Evolutionary conservation across 805 yeast genomes (phyloP), one percentile per base, ranked within the genome.

Genomic region (Yarrowia porcina): DNA sequence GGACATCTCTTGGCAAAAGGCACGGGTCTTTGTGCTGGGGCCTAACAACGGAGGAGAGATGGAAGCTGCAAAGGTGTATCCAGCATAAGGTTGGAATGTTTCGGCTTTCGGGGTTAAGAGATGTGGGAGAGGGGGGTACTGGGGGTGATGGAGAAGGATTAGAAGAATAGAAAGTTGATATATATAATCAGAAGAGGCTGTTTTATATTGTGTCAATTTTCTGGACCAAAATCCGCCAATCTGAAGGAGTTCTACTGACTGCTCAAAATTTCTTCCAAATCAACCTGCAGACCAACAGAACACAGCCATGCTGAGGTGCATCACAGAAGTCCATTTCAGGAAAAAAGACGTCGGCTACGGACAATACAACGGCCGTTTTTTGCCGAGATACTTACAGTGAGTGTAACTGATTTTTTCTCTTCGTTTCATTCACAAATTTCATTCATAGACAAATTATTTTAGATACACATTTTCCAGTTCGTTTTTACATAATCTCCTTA

Each of bases 1-100:
- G 52, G 52, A 45, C 27, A 45, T 45, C 36, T 28, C 52, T 45
- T 45, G 52, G 52, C 52, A 45, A 18, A 45, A 45, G 35, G 23
- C 50, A 45, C 35, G 35, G 27, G 52, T 13, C 52, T 45, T 45
- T 45, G 52, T 45, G 36, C 52, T 13, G 52, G 52, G 36, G 17
- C 36, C 52, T 28, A 30, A 45, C 52, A 45, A 45, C 25, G 36
- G 52, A 21, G 50, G 50, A 45, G 50, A 45, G 52, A 30, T 45
- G 52, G 11, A 30, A 11, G 33, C 52, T 18, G 52, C 35, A 17
- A 45, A 45, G 56, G 36, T 45, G 52, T 45, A 45, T n/a, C 12
- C 13, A 1, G 17, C 36, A 6, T 45, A 13, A 30, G 13, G 36
- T 45, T 45, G 52, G 36, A 45, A 45, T 45, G 52, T 30, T 30